Conservation (phyloP, 2,329 filamentous ascomycete species). For the Trichoderma sp. region DNA sequence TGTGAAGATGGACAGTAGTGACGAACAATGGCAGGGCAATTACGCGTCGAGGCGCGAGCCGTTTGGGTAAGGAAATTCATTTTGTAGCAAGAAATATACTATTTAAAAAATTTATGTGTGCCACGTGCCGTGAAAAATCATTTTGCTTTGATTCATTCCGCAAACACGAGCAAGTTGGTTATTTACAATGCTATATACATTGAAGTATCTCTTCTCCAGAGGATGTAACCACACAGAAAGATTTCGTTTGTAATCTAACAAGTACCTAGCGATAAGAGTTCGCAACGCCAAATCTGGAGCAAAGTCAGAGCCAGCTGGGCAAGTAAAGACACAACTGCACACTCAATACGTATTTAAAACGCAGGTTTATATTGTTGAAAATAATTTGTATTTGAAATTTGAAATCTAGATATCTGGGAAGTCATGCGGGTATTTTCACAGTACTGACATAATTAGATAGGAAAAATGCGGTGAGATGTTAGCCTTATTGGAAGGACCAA, state of each 20-base stretch:
- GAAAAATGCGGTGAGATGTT: conserved; percentile 51
- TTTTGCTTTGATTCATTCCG: not conserved
- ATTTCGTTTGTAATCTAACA: not conserved
- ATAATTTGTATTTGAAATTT: not conserved
- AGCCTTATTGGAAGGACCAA: conserved; percentile 72
- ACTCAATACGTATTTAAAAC: not conserved
- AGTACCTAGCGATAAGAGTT: not conserved
- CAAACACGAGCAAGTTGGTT: not conserved
- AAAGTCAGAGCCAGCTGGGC: not conserved
- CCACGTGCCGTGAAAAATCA: not conserved
- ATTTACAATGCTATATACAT: not conserved
- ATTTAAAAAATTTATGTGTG: not conserved
- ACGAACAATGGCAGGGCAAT: not conserved
- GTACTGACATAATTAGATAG: not conserved
- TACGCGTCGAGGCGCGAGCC: not conserved
- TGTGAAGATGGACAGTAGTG: not conserved
- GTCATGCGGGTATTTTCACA: not conserved
- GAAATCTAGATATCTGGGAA: not conserved
- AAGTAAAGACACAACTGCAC: not conserved
- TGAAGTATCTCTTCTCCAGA: too few relatives aligned
- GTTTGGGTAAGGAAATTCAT: not conserved
- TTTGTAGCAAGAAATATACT: not conserved
- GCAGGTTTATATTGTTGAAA: not conserved
- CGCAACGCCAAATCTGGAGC: not conserved
- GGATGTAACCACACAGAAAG: not conserved